phyloP scores from a whole-genome alignment of 164 flowering plant species.

The Kalanchoe fedtschenkoi region DNA sequence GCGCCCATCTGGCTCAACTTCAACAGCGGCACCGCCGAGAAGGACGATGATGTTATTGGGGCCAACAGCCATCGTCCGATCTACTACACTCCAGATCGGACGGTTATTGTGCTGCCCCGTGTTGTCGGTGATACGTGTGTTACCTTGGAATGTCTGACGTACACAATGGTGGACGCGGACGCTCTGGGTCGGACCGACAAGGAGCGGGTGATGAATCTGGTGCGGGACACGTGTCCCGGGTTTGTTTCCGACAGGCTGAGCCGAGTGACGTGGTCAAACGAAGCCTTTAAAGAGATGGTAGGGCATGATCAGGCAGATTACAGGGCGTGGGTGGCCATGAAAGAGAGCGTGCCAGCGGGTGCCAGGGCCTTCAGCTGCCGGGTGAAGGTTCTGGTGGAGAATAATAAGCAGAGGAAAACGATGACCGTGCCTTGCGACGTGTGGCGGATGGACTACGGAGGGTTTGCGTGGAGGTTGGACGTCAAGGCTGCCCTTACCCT shows the following conservation, averaged over 20 bases:
- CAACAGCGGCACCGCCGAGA: background rate
- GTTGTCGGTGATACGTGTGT: constrained; percentile 11
- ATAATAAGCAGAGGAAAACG: constrained; percentile 9
- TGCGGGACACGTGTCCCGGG: constrained; percentile 28
- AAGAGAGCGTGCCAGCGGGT: constrained; percentile 8
- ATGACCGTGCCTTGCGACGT: constrained; percentile 29
- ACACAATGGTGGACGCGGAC: constrained; percentile 8
- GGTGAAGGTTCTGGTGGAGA: constrained; percentile 15
- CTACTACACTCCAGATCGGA: constrained; percentile 4
- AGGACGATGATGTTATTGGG: background rate
- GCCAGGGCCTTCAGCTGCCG: constrained; percentile 13
- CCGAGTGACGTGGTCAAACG: constrained; percentile 23
- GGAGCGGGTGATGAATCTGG: constrained; percentile 20
- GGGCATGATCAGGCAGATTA: background rate
- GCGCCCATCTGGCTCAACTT: constrained; percentile 5
- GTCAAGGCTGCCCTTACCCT: constrained; percentile 27
- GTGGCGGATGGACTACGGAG: constrained; percentile 34
- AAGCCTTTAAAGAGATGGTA: constrained; percentile 19
- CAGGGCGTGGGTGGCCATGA: constrained; percentile 19
- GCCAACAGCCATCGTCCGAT: background rate
- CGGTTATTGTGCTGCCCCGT: background rate
- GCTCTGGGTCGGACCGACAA: constrained; percentile 16
- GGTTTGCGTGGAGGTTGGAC: constrained; percentile 47
- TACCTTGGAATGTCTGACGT: constrained; percentile 25
- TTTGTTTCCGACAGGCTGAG: constrained; percentile 22